A percentile compares a stretch with the other conserved stretches of the same genome.
Conservation (phyloP, 345 rosid species). For the Citrus hindsii region DNA sequence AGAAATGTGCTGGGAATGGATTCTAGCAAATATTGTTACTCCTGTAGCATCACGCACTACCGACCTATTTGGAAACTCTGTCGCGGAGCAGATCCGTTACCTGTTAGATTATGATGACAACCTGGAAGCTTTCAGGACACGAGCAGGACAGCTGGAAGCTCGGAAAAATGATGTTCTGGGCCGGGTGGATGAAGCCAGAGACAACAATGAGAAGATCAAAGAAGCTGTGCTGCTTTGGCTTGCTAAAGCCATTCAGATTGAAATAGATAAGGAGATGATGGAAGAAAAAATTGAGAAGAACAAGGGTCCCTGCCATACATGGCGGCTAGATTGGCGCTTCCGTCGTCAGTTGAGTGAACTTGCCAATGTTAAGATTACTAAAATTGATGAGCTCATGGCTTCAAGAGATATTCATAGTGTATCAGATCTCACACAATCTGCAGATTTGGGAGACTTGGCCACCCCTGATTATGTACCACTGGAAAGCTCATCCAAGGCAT, state of each 20-base stretch:
- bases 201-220: background rate
- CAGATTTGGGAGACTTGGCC: background rate
- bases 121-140: background rate
- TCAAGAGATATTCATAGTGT: background rate
- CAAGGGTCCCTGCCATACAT: background rate
- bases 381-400: background rate
- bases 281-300: background rate
- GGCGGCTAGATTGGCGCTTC: background rate
- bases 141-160: background rate
- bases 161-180: background rate
- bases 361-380: background rate
- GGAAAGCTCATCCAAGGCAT: background rate
- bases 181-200: background rate
- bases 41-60: background rate
- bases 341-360: background rate
- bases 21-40: background rate
- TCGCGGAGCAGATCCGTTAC: background rate
- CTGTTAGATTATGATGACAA: background rate
- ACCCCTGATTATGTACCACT: background rate
- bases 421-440: background rate
- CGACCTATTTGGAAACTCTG: background rate
- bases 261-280: background rate
- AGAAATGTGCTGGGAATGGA: background rate
- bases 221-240: background rate
- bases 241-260: background rate